Conservation (phyloP, 345 rosid species). For the Anastatica hierochuntica region DNA sequence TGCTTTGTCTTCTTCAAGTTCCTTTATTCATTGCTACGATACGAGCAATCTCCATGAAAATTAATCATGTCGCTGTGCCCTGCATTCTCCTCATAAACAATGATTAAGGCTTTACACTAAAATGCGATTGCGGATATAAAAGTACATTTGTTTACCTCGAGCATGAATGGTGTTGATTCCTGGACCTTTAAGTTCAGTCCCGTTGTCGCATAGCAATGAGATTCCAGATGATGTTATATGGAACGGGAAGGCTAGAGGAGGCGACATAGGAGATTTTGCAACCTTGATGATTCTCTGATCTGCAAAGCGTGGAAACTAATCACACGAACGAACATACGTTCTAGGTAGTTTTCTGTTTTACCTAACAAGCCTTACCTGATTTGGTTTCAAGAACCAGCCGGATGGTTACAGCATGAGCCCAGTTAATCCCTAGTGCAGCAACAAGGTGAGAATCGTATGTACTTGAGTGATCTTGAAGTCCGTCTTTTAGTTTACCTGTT, state of each 20-base stretch:
- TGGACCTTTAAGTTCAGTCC: conserved; percentile 49
- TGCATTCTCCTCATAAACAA: conserved; percentile 22
- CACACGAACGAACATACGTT: conserved; percentile 1
- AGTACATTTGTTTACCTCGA: conserved; percentile 3
- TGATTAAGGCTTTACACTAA: background rate
- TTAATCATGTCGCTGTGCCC: conserved; percentile 37
- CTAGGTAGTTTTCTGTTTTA: background rate
- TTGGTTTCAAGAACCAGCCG: conserved; percentile 65
- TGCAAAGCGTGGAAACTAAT: conserved; percentile 22
- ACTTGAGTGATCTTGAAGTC: conserved; percentile 19
- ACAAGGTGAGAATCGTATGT: conserved; percentile 58
- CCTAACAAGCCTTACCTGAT: conserved; percentile 38
- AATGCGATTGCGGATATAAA: background rate
- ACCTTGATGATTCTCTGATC: conserved; percentile 70
- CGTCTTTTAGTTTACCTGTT: conserved; percentile 36
- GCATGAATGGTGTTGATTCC: conserved; percentile 47
- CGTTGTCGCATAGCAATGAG: conserved; percentile 45
- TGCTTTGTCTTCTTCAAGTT: background rate
- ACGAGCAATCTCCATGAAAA: conserved; percentile 22
- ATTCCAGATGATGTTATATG: conserved; percentile 57
- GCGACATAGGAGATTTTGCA: conserved; percentile 76
- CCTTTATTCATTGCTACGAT: background rate
- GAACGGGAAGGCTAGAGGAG: conserved; percentile 70
- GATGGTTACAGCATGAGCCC: conserved; percentile 86
- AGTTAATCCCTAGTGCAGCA: conserved; percentile 72